Evolutionary conservation across 2,329 filamentous ascomycete species (phyloP).

Genomic region (Monosporascus sp.): DNA sequence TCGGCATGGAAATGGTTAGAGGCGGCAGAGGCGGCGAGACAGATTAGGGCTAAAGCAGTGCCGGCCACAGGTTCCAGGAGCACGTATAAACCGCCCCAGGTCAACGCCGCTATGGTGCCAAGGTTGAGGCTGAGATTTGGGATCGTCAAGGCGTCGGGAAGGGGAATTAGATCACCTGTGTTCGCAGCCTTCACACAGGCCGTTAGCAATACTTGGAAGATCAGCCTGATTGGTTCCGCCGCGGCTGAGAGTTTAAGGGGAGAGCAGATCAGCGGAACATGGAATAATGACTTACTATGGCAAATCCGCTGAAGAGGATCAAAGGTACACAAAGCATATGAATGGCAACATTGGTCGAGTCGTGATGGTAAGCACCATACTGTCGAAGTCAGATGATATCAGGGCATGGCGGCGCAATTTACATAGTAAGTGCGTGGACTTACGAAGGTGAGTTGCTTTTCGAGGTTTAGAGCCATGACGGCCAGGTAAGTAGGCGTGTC

Average conservation of each 20-base stretch:
- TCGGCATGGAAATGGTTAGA: slow-evolving; percentile 69
- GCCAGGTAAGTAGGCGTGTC: not conserved
- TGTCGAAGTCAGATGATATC: slow-evolving; percentile 28
- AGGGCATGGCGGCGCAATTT: not conserved
- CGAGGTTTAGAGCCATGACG: slow-evolving; percentile 67
- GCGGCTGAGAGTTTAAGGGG: too few relatives aligned
- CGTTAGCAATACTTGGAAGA: slow-evolving; percentile 13
- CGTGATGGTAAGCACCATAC: slow-evolving; percentile 83
- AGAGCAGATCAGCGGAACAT: not conserved
- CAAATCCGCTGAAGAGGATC: slow-evolving; percentile 66
- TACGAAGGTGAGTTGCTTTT: slow-evolving; percentile 80
- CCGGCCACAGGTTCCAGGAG: slow-evolving; percentile 93
- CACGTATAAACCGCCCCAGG: slow-evolving; percentile 78
- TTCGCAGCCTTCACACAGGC: slow-evolving; percentile 49
- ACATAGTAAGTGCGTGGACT: slow-evolving; percentile 27
- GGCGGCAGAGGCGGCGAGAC: slow-evolving; percentile 69
- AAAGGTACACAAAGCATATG: slow-evolving; percentile 76
- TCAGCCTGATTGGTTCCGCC: too few relatives aligned
- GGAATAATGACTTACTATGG: slow-evolving; percentile 53
- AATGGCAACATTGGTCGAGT: slow-evolving; percentile 71
- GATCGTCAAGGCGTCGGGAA: slow-evolving; percentile 62
- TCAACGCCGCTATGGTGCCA: slow-evolving; percentile 57
- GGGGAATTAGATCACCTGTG: slow-evolving; percentile 56
- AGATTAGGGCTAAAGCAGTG: slow-evolving; percentile 66
- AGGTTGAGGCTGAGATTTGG: slow-evolving; percentile 64